Evolutionary conservation across 352 stramenopile genomes (phyloP), one percentile per base, ranked within the genome.

Genomic region (Nothophytophthora sp.): DNA sequence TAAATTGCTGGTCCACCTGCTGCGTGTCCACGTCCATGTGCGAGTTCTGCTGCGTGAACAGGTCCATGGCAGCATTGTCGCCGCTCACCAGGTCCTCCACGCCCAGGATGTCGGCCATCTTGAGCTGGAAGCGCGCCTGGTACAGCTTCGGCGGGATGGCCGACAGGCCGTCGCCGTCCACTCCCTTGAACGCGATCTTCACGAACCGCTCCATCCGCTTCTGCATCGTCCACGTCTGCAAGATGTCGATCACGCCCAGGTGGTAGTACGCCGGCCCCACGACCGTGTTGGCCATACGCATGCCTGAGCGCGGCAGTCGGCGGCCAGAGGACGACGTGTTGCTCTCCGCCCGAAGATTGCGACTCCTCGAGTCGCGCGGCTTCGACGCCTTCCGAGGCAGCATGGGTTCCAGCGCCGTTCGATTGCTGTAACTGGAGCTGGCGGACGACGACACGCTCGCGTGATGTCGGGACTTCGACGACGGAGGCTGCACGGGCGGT

Each of bases 191-290:
- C 36, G 70, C 70, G 44, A 95, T 94, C 67, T 97, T 97, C 49
- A 92, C 70, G 36, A 95, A 85, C 5, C 86, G 79, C 63, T 97
- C 89, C 62, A 92, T 73, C 13, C 81, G 76, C 40, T 97, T 97
- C 36, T 90, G 46, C 15, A 90, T 63, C 27, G 87, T 96, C 86
- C 84, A 97, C 3, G 81, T 92, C 59, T 97, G 89, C 52, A 97
- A 40, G 55, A 97, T 96, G 46, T 97, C 89, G 51, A 97, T 96
- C 36, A 97, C 60, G 29, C 89, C 89, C 33, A 97, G 60, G 58
- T 96, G 86, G 55, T 96, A 97, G 61, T 95, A 92, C 35, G 83
- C 86, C 8, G 88, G 88, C 1, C 86, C 87, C 2, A 95, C 84
- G 15, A 97, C 83, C 11, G 84, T 91, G 59, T 94, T 93, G 25